Evolutionary conservation across 257 asterid genomes (phyloP), one percentile per base, ranked within the genome.

Genomic region (Catharanthus roseus): DNA sequence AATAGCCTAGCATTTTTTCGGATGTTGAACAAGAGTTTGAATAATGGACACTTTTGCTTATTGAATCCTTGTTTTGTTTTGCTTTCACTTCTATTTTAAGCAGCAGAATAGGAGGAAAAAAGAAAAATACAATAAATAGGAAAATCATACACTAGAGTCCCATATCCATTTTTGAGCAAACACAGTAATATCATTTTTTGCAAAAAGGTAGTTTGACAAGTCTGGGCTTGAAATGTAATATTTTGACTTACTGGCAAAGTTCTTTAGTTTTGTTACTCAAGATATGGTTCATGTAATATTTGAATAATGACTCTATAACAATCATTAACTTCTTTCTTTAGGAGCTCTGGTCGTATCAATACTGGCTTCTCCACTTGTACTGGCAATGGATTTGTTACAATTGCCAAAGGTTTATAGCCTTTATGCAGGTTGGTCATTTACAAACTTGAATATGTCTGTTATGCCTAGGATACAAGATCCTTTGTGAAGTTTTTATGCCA

Each of bases 321-420:
- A 24, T 61, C 42, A 28, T 12, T 63, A 21, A 41, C 38, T 31
- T 24, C 65, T 57, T 80, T 71, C 23, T 69, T 77, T 23, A 93
- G 99, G 99, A 79, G 84, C 97, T 79, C 66, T 93, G 71, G 64
- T 85, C 47, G 86, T 93, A 77, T 91, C 99, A 44, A 62, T 82
- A 72, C 76, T 85, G 68, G 89, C 95, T 76, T 93, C 96, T 82
- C 99, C 99, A 29, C 79, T 84, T 78, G 89, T 82, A 73, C 72
- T 85, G 47, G 66, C 74, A 24, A 81, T 88, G 75, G 85, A 80
- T 81, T 79, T 89, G 81, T 76, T 91, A 45, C 90, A 88, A 47
- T 65, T 89, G 85, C 96, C 96, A 49, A 93, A 86, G 88, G 78
- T 91, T 68, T 91, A 82, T 72, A 72, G 88, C 81, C 96, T 93